Base-by-base conservation (phyloP, 371 early-diverging fungal genomes). In the Chytridium lagenaria region DNA sequence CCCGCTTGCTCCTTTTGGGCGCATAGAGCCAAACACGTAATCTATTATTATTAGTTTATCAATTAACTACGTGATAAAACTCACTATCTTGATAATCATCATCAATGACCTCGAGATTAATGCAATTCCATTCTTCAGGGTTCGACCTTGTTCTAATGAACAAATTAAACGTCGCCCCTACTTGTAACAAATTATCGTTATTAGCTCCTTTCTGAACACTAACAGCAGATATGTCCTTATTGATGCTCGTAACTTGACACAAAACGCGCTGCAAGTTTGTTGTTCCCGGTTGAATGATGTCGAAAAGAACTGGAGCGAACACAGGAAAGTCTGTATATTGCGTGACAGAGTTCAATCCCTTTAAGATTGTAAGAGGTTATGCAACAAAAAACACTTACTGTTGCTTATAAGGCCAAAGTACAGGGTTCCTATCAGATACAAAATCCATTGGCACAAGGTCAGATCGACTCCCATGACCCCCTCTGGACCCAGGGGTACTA, bases 21-120 rank as follows among this genome's bases (percentile, higher is more conserved):
- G 23, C 5, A 68, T 51, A 19, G 28, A 44, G 31, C 68, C 68
- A 51, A 68, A 68, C 15, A 68, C 68, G 44, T 51, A 68, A 34
- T 34, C 37, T 52, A 64, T 50, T 30, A 36, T 1, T 31, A 26
- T 37, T 15, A 66, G 7, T 31, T 30, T 30, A 0, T 2, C 0
- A 19, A 31, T 10, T 0, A 1, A 0, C 12, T 30, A 63, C 12
- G n/a, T 49, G 19, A 49, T 36, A 69, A 26, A 1, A 15, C 68
- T 36, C 72, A 82, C 85, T 81, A 52, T 87, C 88, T 37, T 80
- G 78, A 68, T 82, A 85, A 59, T 86, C 83, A 68, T 88, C 85
- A 66, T 88, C 86, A 16, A 85, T 52, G 7, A 88, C 81, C 71
- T 86, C 85, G 28, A 88, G 69, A 55, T 86, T 85, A 19, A 86